Evolutionary conservation across 2,329 filamentous ascomycete species (phyloP).

Genomic region (Aspergillus novofumigatus): DNA sequence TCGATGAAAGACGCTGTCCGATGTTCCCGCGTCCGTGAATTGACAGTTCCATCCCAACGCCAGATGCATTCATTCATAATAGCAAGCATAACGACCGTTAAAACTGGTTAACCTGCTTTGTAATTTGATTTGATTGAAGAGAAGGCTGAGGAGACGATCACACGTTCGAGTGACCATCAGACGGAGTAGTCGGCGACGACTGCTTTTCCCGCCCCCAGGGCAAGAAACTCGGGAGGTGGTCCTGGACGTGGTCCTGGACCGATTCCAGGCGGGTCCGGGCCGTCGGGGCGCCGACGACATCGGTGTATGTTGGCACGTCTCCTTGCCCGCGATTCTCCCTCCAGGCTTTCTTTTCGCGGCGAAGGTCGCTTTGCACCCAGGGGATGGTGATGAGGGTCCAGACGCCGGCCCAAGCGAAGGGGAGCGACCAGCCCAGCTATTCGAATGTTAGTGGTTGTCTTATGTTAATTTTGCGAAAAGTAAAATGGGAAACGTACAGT

Average conservation of each 20-base stretch:
- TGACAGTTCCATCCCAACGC: background rate
- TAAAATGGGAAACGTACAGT: conserved; percentile 27
- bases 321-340: conserved; percentile 29
- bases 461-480: background rate
- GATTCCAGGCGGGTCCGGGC: conserved; percentile 37
- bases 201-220: conserved; percentile 28
- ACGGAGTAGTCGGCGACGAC: conserved; percentile 20
- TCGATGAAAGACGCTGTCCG: background rate
- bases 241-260: conserved; percentile 31
- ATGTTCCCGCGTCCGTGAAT: background rate
- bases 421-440: conserved; percentile 41
- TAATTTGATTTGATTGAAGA: background rate
- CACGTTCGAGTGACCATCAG: conserved; percentile 10
- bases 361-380: conserved; percentile 44
- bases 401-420: conserved; percentile 40
- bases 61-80: background rate
- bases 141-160: background rate
- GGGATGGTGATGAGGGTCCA: conserved; percentile 45
- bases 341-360: conserved; percentile 44
- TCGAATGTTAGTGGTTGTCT: conserved; percentile 3
- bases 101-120: too few species aligned
- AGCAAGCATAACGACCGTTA: background rate
- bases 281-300: conserved; percentile 34
- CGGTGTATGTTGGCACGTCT: conserved; percentile 32
- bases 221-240: conserved; percentile 22